Base-by-base conservation (phyloP, 2,329 filamentous ascomycete species). In the Penicillium janthinellum region DNA sequence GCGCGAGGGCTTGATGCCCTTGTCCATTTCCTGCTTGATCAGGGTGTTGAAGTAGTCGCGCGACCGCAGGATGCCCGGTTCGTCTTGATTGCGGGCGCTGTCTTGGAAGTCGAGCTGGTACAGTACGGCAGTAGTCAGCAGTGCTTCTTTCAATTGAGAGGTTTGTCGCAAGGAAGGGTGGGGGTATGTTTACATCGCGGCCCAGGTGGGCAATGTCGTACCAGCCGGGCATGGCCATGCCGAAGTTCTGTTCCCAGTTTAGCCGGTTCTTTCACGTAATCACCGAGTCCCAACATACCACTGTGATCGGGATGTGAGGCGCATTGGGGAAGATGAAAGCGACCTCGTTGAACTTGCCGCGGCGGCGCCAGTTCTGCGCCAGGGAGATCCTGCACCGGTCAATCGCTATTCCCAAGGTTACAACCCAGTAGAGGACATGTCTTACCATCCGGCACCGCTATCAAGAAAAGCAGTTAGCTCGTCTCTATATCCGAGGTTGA, bases 301-400 rank as follows among this genome's bases (percentile, higher is more conserved):
- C 82, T n/a, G 92, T 93, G 73, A 97, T 91, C 35, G 92, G 92
- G 56, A 96, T 95, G 39, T 78, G 79, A 5, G 94, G 92, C 31
- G 95, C 95, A 79, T 96, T 91, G 15, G 95, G 95, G 76, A 99
- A 89, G 72, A 99, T 86, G 77, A 98, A 98, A 73, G 94, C 90
- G 74, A 96, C 91, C 78, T 97, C 90, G 59, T 92, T 86, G 64
- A 98, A 91, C 71, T 89, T 88, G 75, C 87, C 85, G 54, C 90
- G 85, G 37, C 88, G 84, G 57, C 92, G 88, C 89, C 90, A 97
- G 77, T 94, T 92, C 81, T 96, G 89, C 35, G 95, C 92, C 20
- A 95, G 85, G 58, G 86, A 87, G 47, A 90, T 84, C 86, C 87
- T 83, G 38, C 25, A 57, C 12, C 28, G 50, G 50, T 65, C 25